Conservation (phyloP, 176 grass and related monocot genomes). For the Microstegium vimineum region DNA sequence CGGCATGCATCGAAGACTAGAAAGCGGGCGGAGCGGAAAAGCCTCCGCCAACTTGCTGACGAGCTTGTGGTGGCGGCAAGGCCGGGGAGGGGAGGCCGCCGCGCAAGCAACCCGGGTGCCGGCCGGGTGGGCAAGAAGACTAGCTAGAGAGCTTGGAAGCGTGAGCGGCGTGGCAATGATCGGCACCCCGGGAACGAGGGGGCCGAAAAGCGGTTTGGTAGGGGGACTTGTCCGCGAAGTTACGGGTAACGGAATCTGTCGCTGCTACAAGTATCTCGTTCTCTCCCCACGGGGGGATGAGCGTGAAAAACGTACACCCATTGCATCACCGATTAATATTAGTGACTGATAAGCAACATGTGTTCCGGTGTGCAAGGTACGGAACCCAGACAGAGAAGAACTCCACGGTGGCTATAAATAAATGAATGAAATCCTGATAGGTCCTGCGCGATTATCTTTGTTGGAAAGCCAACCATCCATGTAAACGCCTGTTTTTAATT, state of each 20-base stretch:
- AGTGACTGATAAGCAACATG: not conserved
- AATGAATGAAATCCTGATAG: not conserved
- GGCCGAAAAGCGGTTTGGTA: slow-evolving; percentile 7
- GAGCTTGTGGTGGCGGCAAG: not conserved
- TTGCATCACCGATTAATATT: not conserved
- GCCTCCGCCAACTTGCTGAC: not conserved
- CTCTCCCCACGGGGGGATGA: not conserved
- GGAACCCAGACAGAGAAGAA: not conserved
- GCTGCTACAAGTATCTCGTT: not conserved
- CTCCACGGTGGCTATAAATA: not conserved
- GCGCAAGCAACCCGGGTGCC: not conserved
- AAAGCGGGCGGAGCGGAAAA: not conserved
- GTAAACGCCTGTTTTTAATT: not conserved
- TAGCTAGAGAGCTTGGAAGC: not conserved
- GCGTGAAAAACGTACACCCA: not conserved
- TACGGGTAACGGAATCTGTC: slow-evolving; percentile 24
- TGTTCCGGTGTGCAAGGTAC: not conserved
- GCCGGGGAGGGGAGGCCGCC: not conserved
- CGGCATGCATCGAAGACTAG: not conserved
- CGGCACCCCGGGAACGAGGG: not conserved
- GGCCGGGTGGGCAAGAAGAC: not conserved
- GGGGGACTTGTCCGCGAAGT: slow-evolving; percentile 5
- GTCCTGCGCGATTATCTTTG: not conserved
- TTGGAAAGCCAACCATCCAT: not conserved
- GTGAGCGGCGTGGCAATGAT: not conserved